Evolutionary conservation across 169 alveolate genomes (phyloP).

Genomic region (Plasmodium knowlesi): DNA sequence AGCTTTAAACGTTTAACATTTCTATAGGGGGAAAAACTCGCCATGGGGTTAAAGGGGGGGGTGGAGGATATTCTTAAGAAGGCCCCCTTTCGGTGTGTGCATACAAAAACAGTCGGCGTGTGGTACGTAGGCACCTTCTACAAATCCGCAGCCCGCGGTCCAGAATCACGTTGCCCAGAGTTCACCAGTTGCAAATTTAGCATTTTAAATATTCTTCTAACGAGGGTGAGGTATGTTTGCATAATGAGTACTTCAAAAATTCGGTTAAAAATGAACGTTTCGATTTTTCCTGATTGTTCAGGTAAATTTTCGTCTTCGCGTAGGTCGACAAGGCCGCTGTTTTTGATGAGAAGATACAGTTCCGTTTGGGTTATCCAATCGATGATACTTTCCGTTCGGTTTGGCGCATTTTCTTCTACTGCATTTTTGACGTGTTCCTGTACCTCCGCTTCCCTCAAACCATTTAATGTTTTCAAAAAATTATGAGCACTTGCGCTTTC

Average conservation of each 20-base stretch:
- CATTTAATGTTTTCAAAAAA: background rate
- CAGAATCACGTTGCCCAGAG: background rate
- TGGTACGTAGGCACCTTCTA: background rate
- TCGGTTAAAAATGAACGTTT: constrained; percentile 16
- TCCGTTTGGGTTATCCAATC: background rate
- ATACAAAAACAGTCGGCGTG: background rate
- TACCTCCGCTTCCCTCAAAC: background rate
- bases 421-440: background rate
- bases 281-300: constrained; percentile 20
- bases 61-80: background rate
- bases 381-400: background rate
- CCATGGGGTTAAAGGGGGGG: background rate
- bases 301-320: background rate
- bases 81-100: background rate
- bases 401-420: background rate
- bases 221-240: constrained; percentile 36
- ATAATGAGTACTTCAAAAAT: constrained; percentile 40
- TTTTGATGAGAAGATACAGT: constrained; percentile 9
- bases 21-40: background rate
- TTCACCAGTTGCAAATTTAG: constrained; percentile 37
- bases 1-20: background rate
- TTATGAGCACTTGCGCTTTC: background rate
- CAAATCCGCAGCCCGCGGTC: background rate
- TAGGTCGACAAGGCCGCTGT: background rate
- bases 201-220: constrained; percentile 16